phyloP scores from a whole-genome alignment of 2,329 filamentous ascomycete genomes.

The Sporothrix phasma region DNA sequence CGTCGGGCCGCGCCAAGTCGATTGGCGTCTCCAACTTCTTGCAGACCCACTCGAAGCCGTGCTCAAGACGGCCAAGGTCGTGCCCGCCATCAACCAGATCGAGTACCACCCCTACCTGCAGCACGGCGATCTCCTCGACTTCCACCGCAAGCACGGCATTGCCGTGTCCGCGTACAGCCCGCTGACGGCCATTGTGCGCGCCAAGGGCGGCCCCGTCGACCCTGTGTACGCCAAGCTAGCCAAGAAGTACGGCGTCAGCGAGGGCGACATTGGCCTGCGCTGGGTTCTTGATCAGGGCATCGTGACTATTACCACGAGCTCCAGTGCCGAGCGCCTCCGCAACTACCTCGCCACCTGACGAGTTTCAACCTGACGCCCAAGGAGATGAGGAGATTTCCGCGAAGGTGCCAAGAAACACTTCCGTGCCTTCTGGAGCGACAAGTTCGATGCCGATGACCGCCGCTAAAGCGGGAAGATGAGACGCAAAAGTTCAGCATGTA shows the following conservation, averaged over 20 bases:
- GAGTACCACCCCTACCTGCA: conserved; percentile 71
- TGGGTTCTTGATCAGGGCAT: conserved; percentile 52
- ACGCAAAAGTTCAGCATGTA: background rate
- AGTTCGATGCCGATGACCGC: conserved; percentile 42
- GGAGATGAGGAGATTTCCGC: conserved; percentile 49
- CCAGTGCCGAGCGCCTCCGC: conserved; percentile 46
- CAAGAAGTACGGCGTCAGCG: conserved; percentile 47
- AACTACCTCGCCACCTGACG: conserved; percentile 42
- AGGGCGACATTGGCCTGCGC: conserved; percentile 46
- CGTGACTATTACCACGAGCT: conserved; percentile 50
- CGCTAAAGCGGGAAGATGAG: conserved; percentile 15
- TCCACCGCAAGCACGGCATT: conserved; percentile 48
- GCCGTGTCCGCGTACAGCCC: conserved; percentile 46
- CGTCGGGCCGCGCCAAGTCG: conserved; percentile 52
- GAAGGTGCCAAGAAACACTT: conserved; percentile 51
- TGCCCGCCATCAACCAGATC: conserved; percentile 68
- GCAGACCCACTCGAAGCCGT: conserved; percentile 44
- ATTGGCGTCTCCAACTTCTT: conserved; percentile 74
- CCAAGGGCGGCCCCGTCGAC: conserved; percentile 44
- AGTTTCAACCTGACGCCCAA: conserved; percentile 49
- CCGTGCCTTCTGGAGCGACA: conserved; percentile 47
- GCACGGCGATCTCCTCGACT: conserved; percentile 48
- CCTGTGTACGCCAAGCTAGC: conserved; percentile 40
- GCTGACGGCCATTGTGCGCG: conserved; percentile 41
- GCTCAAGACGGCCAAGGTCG: conserved; percentile 48